A percentile compares a stretch with the other conserved stretches of the same genome.
These are phyloP conservation scores for Candida hispaniensis DNA, from an alignment of 805 yeast species.

Conservation along the genomic window DNA sequence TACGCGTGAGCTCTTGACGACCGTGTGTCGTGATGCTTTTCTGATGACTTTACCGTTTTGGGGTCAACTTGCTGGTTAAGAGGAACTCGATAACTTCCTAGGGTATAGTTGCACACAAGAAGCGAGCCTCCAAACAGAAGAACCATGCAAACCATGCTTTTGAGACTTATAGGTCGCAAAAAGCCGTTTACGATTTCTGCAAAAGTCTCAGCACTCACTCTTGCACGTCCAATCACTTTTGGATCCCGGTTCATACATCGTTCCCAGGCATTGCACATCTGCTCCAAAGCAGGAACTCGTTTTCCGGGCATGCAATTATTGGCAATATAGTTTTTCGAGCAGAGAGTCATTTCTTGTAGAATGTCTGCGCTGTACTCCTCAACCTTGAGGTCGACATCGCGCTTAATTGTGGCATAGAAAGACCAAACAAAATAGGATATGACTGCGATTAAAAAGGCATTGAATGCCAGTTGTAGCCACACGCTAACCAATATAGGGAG, in stretches of 20 bases:
- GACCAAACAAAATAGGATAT: conserved; percentile 42
- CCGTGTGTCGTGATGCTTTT: conserved; percentile 26
- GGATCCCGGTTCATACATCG: conserved; percentile 79
- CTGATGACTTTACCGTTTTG: conserved; percentile 2
- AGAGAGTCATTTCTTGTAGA: conserved; percentile 51
- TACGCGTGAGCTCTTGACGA: conserved; percentile 47
- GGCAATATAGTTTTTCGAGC: conserved; percentile 56
- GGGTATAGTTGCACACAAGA: conserved; percentile 25
- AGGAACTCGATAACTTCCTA: conserved; percentile 18
- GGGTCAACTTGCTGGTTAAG: conserved; percentile 15
- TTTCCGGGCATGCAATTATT: conserved; percentile 58
- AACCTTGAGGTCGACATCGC: conserved; percentile 64
- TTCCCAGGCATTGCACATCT: conserved; percentile 61
- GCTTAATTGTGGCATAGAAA: conserved; percentile 44
- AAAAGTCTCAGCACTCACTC: conserved; percentile 67
- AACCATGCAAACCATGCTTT: conserved; percentile 39
- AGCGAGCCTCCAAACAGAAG: conserved; percentile 25
- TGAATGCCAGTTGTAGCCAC: conserved; percentile 55
- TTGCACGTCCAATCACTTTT: conserved; percentile 50
- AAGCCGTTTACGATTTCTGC: conserved; percentile 77
- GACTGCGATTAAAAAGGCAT: conserved; percentile 40
- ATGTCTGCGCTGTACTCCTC: conserved; percentile 52
- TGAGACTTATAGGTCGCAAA: conserved; percentile 58
- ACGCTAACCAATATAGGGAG: conserved; percentile 22
- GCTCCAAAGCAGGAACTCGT: conserved; percentile 67